Percentiles rank a stretch among this genome's conserved stretches.
phyloP scores from a whole-genome alignment of 163 green algal species.

The Chloroidium sp. region DNA sequence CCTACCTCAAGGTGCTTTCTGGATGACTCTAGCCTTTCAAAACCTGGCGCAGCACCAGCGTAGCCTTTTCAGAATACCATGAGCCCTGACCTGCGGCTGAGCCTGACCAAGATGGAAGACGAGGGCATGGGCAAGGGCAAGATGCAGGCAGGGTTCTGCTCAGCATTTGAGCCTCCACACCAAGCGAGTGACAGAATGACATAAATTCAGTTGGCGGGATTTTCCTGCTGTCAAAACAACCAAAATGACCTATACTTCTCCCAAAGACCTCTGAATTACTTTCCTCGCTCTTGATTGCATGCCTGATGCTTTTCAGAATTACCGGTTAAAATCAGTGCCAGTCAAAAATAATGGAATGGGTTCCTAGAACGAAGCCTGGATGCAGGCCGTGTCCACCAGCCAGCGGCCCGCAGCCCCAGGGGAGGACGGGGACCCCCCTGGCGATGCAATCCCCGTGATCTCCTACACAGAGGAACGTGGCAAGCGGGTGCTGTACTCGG shows the following conservation, averaged over 20 bases:
- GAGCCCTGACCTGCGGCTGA: neutral
- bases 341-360: too few species aligned
- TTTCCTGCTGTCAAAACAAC: too few species aligned
- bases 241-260: too few species aligned
- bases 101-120: conserved; percentile 18
- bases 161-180: neutral
- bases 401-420: neutral
- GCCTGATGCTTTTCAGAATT: too few species aligned
- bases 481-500: conserved; percentile 29
- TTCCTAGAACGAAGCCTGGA: too few species aligned
- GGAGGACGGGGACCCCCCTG: neutral
- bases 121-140: conserved; percentile 28
- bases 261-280: neutral
- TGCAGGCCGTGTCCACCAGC: neutral
- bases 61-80: too few species aligned
- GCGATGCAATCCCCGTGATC: neutral
- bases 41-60: too few species aligned
- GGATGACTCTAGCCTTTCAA: neutral
- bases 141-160: conserved; percentile 23
- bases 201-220: too few species aligned
- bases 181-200: too few species aligned
- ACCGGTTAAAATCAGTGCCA: too few species aligned
- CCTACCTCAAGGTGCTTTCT: neutral
- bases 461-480: conserved; percentile 22
- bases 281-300: too few species aligned